A percentile compares a stretch with the other conserved stretches of the same genome.
Evolutionary conservation across 202 grass and related monocot species (phyloP).

Genomic region (Sporobolus alterniflorus): DNA sequence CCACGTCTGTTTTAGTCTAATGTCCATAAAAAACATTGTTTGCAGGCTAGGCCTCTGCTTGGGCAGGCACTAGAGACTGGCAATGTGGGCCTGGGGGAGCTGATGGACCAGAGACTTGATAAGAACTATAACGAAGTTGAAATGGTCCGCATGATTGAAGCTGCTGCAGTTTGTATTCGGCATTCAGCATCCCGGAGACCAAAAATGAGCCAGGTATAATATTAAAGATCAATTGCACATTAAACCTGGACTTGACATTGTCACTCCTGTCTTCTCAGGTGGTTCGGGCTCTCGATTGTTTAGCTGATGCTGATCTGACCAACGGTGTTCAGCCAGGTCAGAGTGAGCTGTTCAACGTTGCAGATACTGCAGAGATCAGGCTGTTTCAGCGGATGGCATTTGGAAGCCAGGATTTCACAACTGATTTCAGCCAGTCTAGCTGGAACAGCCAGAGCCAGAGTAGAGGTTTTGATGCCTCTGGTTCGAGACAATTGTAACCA

Average conservation of each 20-base stretch:
- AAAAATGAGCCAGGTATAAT: constrained; percentile 83
- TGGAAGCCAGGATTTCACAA: constrained; percentile 77
- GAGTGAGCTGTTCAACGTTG: constrained; percentile 82
- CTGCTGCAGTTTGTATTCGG: constrained; percentile 88
- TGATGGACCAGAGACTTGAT: constrained; percentile 67
- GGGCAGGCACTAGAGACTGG: constrained; percentile 73
- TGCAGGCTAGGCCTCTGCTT: constrained; percentile 89
- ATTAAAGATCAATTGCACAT: not conserved
- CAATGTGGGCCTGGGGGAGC: constrained; percentile 56
- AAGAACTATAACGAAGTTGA: constrained; percentile 77
- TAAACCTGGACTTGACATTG: not conserved
- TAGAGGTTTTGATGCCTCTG: constrained; percentile 29
- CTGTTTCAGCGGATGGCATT: constrained; percentile 90
- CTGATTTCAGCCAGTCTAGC: constrained; percentile 76
- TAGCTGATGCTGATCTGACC: constrained; percentile 76
- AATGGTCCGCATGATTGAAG: constrained; percentile 93
- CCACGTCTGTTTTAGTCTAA: too few species aligned
- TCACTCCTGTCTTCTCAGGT: constrained; percentile 51
- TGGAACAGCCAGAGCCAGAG: constrained; percentile 42
- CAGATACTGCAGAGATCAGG: constrained; percentile 74
- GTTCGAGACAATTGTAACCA: constrained; percentile 30
- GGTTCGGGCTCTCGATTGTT: constrained; percentile 76
- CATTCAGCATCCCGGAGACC: constrained; percentile 84
- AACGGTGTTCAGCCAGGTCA: constrained; percentile 92
- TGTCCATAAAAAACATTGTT: too few species aligned